A percentile compares a stretch with the other conserved stretches of the same genome.
Evolutionary conservation across 305 asterid species (phyloP).

Genomic region (Solanum hybrid): DNA sequence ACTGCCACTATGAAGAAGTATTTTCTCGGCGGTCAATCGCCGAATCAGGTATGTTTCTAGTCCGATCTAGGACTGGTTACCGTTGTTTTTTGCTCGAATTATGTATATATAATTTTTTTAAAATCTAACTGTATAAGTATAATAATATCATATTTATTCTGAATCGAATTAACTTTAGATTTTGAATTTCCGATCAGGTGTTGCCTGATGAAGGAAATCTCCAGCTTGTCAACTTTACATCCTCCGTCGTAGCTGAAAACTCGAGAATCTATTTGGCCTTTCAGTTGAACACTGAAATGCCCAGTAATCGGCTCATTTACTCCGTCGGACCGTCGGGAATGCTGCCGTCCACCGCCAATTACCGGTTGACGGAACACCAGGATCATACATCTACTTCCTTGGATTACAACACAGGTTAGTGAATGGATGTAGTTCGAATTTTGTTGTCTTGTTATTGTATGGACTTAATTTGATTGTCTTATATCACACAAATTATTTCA

Average conservation of each 20-base stretch:
- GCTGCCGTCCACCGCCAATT: constrained; percentile 27
- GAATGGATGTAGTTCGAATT: background rate
- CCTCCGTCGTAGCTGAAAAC: constrained; percentile 14
- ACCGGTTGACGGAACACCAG: constrained; percentile 36
- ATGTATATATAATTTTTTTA: background rate
- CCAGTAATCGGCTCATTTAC: constrained; percentile 40
- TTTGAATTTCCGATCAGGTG: constrained; percentile 17
- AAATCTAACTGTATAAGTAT: background rate
- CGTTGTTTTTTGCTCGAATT: background rate
- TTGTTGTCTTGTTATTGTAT: background rate
- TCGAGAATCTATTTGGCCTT: constrained; percentile 44
- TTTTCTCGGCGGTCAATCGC: constrained; percentile 45
- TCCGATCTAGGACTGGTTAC: constrained; percentile 1
- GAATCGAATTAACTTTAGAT: background rate
- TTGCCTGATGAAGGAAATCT: constrained; percentile 28
- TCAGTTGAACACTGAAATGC: constrained; percentile 34
- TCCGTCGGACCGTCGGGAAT: constrained; percentile 43
- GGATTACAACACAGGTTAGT: constrained; percentile 65
- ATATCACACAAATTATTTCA: background rate
- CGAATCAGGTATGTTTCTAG: background rate
- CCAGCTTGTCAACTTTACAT: constrained; percentile 19
- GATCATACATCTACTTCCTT: constrained; percentile 31
- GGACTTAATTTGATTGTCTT: background rate
- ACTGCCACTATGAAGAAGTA: constrained; percentile 26
- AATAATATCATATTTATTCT: background rate